Percentiles rank a stretch among this genome's conserved stretches.
These are phyloP conservation scores for Penicillium psychrosexuale DNA, from an alignment of 2,329 filamentous ascomycete species.

Conservation along the genomic window DNA sequence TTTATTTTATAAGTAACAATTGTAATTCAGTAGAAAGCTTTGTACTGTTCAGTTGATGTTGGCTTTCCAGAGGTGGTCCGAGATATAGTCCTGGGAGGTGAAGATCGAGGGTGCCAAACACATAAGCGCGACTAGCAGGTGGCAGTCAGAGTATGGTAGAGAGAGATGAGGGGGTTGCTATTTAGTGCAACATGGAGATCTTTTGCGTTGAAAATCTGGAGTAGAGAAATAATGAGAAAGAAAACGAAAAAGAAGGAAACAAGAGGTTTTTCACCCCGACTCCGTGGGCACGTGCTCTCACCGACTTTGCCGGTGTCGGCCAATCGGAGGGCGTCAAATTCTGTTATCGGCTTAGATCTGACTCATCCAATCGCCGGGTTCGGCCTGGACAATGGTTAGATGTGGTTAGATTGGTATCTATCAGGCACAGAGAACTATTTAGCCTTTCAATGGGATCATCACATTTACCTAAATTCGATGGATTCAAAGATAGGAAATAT, in stretches of 20 bases:
- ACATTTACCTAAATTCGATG: background rate
- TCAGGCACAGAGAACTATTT: background rate
- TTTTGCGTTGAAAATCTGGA: conserved; percentile 7
- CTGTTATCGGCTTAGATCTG: conserved; percentile 18
- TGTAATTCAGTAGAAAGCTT: conserved; percentile 16
- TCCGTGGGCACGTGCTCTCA: conserved; percentile 30
- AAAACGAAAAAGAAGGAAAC: conserved; percentile 10
- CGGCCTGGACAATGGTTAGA: background rate
- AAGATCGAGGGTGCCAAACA: conserved; percentile 79
- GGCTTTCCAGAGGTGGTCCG: conserved; percentile 68
- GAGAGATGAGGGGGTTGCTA: conserved; percentile 8
- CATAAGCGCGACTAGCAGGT: conserved; percentile 65
- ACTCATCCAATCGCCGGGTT: background rate
- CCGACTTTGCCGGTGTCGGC: conserved; percentile 22
- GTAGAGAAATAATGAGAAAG: conserved; percentile 13
- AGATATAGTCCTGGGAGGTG: conserved; percentile 77
- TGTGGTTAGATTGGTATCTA: too few species aligned
- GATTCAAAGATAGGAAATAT: background rate
- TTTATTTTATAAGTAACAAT: conserved; percentile 28
- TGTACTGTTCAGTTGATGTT: conserved; percentile 52
- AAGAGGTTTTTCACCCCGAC: conserved; percentile 21
- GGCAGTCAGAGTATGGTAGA: conserved; percentile 33
- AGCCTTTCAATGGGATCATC: conserved; percentile 2
- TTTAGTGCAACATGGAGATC: conserved; percentile 32
- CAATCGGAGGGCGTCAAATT: conserved; percentile 26